Percentiles rank a stretch among this genome's conserved stretches.
Conservation (phyloP, 129 eudicot genomes). For the Helichrysum umbraculigerum region DNA sequence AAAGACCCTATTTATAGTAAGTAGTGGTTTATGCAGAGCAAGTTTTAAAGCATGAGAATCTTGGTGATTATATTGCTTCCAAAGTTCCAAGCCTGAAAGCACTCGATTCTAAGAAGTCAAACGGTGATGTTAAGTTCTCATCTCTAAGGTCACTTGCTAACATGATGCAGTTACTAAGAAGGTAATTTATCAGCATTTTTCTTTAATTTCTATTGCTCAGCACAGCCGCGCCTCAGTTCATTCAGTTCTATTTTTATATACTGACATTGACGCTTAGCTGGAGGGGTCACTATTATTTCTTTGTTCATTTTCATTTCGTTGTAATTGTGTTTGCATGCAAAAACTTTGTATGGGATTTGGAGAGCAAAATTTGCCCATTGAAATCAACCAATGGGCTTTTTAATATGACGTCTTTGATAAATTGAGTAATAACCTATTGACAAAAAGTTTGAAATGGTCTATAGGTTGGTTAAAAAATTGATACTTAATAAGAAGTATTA, state of each 20-base stretch:
- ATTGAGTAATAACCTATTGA: too few species aligned
- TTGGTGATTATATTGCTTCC: slow-evolving; percentile 60
- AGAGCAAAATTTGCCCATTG: background rate
- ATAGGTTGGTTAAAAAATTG: too few species aligned
- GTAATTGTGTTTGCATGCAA: background rate
- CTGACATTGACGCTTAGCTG: slow-evolving; percentile 4
- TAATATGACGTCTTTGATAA: background rate
- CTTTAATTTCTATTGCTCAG: background rate
- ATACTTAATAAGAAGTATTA: too few species aligned
- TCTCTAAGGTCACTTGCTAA: slow-evolving; percentile 53
- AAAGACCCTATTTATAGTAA: slow-evolving; percentile 21
- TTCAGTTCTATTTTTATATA: background rate
- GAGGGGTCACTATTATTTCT: background rate
- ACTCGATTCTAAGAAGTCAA: slow-evolving; percentile 44
- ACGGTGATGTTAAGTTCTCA: slow-evolving; percentile 66
- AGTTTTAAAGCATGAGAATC: slow-evolving; percentile 74
- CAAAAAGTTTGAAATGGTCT: too few species aligned
- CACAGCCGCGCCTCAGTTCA: background rate
- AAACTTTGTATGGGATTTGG: slow-evolving; percentile 2
- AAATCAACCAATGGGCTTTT: slow-evolving; percentile 5
- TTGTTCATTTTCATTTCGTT: background rate
- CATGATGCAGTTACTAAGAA: slow-evolving; percentile 59
- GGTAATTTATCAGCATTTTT: slow-evolving; percentile 40
- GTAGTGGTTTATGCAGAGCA: slow-evolving; percentile 61
- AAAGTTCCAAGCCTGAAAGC: slow-evolving; percentile 75